A percentile compares a stretch with the other conserved stretches of the same genome.
phyloP scores from a whole-genome alignment of 2,329 filamentous ascomycete species.

The Aspergillus neoniger region DNA sequence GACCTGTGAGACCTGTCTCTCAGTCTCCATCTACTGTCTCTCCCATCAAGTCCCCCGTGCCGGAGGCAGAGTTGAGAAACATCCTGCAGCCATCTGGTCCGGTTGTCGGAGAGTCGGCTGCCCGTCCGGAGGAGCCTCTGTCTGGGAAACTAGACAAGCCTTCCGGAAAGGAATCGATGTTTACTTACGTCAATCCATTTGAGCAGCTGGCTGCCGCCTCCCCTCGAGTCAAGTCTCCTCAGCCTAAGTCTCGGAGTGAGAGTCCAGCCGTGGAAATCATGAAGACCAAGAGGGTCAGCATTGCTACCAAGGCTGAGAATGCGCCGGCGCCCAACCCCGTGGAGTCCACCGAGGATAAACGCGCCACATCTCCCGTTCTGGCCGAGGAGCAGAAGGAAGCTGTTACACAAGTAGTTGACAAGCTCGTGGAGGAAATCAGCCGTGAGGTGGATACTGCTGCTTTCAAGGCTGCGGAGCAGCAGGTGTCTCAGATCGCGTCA shows the following conservation, averaged over 20 bases:
- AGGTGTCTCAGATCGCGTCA: conserved; percentile 40
- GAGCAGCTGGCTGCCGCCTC: conserved; percentile 68
- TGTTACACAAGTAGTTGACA: conserved; percentile 69
- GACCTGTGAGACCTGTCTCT: conserved; percentile 26
- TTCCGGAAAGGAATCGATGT: conserved; percentile 51
- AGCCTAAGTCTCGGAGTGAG: conserved; percentile 44
- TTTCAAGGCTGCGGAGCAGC: conserved; percentile 57
- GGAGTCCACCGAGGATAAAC: conserved; percentile 17
- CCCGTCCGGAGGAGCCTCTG: conserved; percentile 19
- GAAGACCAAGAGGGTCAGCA: conserved; percentile 26
- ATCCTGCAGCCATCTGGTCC: conserved; percentile 14
- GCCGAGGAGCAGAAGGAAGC: conserved; percentile 58
- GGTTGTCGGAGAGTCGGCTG: conserved; percentile 18
- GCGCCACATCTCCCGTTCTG: conserved; percentile 28
- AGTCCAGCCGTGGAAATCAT: conserved; percentile 40
- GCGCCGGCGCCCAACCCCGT: conserved; percentile 13
- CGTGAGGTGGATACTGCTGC: conserved; percentile 67
- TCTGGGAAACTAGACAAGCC: conserved; percentile 36
- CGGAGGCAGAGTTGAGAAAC: conserved; percentile 18
- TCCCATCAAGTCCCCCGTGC: conserved; percentile 33
- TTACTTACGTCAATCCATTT: conserved; percentile 73
- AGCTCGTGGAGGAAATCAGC: conserved; percentile 62
- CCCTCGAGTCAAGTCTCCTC: conserved; percentile 60
- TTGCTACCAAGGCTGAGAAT: conserved; percentile 25
- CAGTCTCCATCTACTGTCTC: conserved; percentile 47